Base-by-base conservation (phyloP, 2,329 filamentous ascomycete genomes). In the Paramyrothecium roridum region DNA sequence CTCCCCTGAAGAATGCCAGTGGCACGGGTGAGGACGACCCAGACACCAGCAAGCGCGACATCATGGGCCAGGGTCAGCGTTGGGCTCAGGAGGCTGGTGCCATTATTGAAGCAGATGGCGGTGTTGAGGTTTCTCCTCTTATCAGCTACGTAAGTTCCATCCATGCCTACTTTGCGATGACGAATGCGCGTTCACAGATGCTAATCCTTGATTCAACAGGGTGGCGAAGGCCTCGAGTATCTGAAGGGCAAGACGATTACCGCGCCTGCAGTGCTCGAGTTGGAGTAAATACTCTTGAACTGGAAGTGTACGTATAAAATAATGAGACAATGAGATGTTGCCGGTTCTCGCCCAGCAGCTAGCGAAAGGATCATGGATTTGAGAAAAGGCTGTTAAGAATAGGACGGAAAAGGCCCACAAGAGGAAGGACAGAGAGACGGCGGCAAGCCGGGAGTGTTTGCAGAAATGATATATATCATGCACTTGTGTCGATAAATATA, bases 21-120 rank as follows among this genome's bases (percentile, higher is more conserved):
- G 91, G 92, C 54, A 92, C 90, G 45, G 91, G 90, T 33, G 90
- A 96, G 76, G 95, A 99, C 69, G 91, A 97, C 72, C 90, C 91
- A 12, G 92, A 96, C 63, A 99, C 95, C 52, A 96, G 92, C 80
- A 91, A 88, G 76, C 81, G 80, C 61, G 91, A 98, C 70, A 96
- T 98, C 70, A 88, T 96, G 86, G 78, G 81, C 48, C 95, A 98
- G 76, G 95, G 95, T 48, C 85, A 86, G 74, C 87, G 90, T 65
- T 99, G 95, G 93, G 78, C 90, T 50, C 78, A 91, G 73, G 86
- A 83, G 54, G 91, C 88, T 8, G 95, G 93, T 50, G 92, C 85
- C 23, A 81, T 81, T 10, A 86, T 97, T 45, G 81, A 86, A 43
- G 87, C 85, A 58, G 80, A 82, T 16, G 77, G 78, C 37, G 93